Conservation (phyloP, 2,329 filamentous ascomycete species). For the Periglandula ipomoeae region DNA sequence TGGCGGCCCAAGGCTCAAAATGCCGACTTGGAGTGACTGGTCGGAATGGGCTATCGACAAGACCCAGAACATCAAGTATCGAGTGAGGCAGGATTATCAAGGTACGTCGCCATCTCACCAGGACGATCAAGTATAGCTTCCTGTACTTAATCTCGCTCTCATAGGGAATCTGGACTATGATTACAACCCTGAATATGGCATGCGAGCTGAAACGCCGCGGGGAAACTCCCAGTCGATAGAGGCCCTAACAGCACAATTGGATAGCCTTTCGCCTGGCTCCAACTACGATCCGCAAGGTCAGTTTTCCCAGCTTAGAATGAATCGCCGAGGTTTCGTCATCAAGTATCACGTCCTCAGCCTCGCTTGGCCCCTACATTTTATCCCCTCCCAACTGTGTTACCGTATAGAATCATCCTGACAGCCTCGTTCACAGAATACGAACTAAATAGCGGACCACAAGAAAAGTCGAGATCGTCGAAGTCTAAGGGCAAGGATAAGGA, state of each 20-base stretch:
- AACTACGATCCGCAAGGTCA: conserved; percentile 4
- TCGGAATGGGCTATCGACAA: conserved; percentile 18
- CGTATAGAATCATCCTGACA: not conserved
- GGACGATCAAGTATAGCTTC: too few relatives aligned
- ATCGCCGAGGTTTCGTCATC: too few relatives aligned
- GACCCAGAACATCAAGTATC: conserved; percentile 12
- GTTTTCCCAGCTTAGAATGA: not conserved
- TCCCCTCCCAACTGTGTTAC: not conserved
- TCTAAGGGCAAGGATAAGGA: not conserved
- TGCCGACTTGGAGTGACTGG: conserved; percentile 16
- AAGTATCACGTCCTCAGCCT: too few relatives aligned
- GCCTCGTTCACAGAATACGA: not conserved
- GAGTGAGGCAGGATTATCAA: conserved; percentile 14
- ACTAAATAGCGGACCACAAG: not conserved
- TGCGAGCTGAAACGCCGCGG: conserved; percentile 1
- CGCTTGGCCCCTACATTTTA: not conserved
- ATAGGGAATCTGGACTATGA: conserved; percentile 6
- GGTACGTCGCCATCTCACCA: not conserved
- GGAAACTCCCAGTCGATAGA: conserved; percentile 2
- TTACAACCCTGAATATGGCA: not conserved
- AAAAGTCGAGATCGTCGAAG: not conserved
- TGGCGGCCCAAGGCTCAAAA: conserved; percentile 1
- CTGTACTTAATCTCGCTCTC: not conserved
- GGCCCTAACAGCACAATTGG: not conserved
- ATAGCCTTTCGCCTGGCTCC: conserved; percentile 3